Percentiles rank a stretch among this genome's conserved stretches.
These are phyloP conservation scores for Kazachstania kunashirensis DNA, from an alignment of 805 yeast species.

Conservation along the genomic window DNA sequence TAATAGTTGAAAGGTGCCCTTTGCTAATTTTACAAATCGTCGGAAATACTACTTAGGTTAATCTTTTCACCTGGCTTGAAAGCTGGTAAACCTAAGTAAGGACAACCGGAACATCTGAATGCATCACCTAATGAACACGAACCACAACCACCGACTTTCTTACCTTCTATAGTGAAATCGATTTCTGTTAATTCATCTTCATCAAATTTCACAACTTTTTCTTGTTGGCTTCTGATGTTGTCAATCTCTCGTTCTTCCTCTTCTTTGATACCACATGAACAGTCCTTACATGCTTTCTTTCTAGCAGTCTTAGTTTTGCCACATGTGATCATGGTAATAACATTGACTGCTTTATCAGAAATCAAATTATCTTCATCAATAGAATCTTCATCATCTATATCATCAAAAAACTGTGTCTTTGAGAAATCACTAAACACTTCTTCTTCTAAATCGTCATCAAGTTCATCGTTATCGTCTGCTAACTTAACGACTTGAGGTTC, in stretches of 20 bases:
- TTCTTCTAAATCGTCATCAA: constrained; percentile 29
- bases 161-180: constrained; percentile 94
- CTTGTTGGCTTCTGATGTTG: constrained; percentile 22
- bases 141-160: constrained; percentile 89
- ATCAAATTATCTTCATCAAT: constrained; percentile 52
- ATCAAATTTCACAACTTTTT: constrained; percentile 35
- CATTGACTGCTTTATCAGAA: constrained; percentile 21
- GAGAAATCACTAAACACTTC: constrained; percentile 34
- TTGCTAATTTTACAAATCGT: constrained; percentile 44
- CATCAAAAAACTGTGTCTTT: constrained; percentile 46
- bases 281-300: constrained; percentile 93
- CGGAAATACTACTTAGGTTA: constrained; percentile 63
- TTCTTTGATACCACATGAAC: constrained; percentile 94
- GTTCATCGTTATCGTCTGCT: constrained; percentile 28
- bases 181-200: constrained; percentile 73
- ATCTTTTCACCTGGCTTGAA: constrained; percentile 95
- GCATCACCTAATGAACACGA: constrained; percentile 97
- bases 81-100: constrained; percentile 93
- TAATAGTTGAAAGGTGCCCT: not conserved
- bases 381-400: constrained; percentile 38
- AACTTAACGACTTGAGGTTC: not conserved
- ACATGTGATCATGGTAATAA: constrained; percentile 24
- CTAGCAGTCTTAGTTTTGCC: constrained; percentile 25
- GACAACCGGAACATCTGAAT: constrained; percentile 96
- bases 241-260: constrained; percentile 55